Evolutionary conservation across 148 eudicot genomes (phyloP).

Genomic region (Amaranthus hypochondriacus): DNA sequence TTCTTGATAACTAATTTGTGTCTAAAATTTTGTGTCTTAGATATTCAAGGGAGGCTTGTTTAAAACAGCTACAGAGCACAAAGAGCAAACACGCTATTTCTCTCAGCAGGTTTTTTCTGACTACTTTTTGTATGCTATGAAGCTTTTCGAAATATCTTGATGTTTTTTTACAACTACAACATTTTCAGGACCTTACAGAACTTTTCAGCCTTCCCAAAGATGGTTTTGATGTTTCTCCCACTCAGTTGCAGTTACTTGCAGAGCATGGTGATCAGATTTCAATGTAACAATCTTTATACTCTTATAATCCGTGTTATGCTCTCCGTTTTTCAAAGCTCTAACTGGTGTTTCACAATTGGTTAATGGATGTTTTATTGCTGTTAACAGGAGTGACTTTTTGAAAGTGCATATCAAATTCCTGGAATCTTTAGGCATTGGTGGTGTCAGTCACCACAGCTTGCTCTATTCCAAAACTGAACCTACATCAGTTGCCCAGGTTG

Average conservation of each 20-base stretch:
- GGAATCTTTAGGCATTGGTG: conserved; percentile 81
- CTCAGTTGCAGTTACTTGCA: conserved; percentile 84
- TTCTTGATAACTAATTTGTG: neutral
- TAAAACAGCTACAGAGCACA: conserved; percentile 98
- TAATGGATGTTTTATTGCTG: conserved; percentile 1
- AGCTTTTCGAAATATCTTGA: neutral
- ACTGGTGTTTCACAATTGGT: neutral
- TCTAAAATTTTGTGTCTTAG: conserved; percentile 34
- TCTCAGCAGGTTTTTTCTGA: conserved; percentile 61
- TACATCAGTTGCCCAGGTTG: conserved; percentile 31
- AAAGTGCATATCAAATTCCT: conserved; percentile 66
- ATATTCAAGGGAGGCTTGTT: conserved; percentile 94
- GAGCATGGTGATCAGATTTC: conserved; percentile 70
- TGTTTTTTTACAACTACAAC: conserved; percentile 14
- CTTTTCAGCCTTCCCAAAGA: conserved; percentile 85
- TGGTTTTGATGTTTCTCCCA: conserved; percentile 87
- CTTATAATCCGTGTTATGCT: too few relatives aligned
- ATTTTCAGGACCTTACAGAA: conserved; percentile 73
- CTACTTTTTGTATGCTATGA: neutral
- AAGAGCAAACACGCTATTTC: conserved; percentile 96
- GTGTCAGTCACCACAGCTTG: conserved; percentile 93
- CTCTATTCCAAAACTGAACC: conserved; percentile 94
- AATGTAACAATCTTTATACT: conserved; percentile 37
- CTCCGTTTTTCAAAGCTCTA: neutral
- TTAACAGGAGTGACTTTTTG: conserved; percentile 60